Conservation (phyloP, 2,329 filamentous ascomycete species). For the Septoria petroselini region DNA sequence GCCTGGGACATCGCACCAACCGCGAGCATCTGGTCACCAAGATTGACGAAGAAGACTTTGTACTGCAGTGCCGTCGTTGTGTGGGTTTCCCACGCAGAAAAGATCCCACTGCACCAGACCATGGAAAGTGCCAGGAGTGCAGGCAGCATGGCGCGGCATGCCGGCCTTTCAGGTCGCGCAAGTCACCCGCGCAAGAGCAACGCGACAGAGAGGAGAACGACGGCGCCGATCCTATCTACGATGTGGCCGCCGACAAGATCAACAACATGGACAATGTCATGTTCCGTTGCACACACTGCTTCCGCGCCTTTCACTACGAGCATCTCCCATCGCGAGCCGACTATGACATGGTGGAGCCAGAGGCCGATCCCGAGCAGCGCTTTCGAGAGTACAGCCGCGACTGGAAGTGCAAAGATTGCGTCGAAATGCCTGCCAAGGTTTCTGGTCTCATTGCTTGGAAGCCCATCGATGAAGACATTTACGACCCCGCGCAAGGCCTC, state of each 20-base stretch:
- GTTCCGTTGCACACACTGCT: conserved; percentile 77
- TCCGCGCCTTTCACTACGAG: conserved; percentile 75
- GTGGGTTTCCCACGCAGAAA: conserved; percentile 66
- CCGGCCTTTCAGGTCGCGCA: conserved; percentile 67
- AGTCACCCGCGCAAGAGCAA: conserved; percentile 77
- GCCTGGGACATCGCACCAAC: conserved; percentile 67
- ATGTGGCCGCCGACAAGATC: conserved; percentile 60
- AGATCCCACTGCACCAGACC: conserved; percentile 65
- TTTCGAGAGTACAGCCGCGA: conserved; percentile 68
- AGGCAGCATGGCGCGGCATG: conserved; percentile 65
- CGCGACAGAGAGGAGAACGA: conserved; percentile 73
- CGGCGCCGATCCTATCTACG: conserved; percentile 71
- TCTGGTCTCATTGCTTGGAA: conserved; percentile 85
- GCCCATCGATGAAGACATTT: conserved; percentile 58
- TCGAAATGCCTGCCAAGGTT: conserved; percentile 63
- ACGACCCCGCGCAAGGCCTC: conserved; percentile 52
- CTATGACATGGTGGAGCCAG: conserved; percentile 45
- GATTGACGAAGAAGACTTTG: conserved; percentile 69
- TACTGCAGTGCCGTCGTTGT: conserved; percentile 87
- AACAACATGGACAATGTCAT: conserved; percentile 75
- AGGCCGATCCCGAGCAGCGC: conserved; percentile 58
- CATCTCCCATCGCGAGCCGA: conserved; percentile 63
- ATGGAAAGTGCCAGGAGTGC: conserved; percentile 71
- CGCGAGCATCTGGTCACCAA: conserved; percentile 93
- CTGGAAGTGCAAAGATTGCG: conserved; percentile 80